These are phyloP conservation scores for Podospora comata DNA, from an alignment of 495 filamentous ascomycete genomes.

Conservation along the genomic window DNA sequence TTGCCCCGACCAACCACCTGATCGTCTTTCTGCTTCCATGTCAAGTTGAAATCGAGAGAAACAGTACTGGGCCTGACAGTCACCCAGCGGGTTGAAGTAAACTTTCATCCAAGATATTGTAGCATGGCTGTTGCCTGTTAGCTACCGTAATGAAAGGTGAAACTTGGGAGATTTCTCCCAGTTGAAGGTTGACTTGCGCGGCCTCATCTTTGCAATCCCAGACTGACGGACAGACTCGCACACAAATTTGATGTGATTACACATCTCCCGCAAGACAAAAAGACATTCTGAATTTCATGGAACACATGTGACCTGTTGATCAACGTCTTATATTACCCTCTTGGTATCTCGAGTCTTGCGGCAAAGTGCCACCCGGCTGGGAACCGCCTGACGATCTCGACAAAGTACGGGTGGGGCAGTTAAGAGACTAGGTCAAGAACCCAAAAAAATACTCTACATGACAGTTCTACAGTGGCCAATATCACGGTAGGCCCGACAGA, in stretches of 20 bases:
- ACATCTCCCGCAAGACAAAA: not conserved
- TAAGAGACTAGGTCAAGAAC: not conserved
- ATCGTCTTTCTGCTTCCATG: not conserved
- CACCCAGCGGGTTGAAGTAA: not conserved
- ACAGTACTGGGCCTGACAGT: not conserved
- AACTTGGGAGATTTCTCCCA: not conserved
- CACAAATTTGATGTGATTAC: not conserved
- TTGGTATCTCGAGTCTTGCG: not conserved
- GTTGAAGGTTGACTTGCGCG: not conserved
- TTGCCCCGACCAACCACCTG: not conserved
- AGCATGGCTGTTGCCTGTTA: not conserved
- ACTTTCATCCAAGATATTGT: not conserved
- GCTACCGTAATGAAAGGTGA: not conserved
- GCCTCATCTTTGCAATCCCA: not conserved
- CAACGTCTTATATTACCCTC: not conserved
- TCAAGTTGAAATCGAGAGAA: not conserved
- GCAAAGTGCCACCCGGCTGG: not conserved
- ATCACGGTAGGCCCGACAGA: not conserved
- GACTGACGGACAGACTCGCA: not conserved
- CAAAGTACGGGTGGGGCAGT: not conserved
- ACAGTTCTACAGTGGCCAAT: not conserved
- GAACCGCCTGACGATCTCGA: not conserved
- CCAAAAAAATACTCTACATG: not conserved
- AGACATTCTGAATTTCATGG: not conserved
- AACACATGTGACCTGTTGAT: not conserved